These are phyloP conservation scores for Penicillium digitatum DNA, from an alignment of 2,329 filamentous ascomycete species.

Conservation along the genomic window DNA sequence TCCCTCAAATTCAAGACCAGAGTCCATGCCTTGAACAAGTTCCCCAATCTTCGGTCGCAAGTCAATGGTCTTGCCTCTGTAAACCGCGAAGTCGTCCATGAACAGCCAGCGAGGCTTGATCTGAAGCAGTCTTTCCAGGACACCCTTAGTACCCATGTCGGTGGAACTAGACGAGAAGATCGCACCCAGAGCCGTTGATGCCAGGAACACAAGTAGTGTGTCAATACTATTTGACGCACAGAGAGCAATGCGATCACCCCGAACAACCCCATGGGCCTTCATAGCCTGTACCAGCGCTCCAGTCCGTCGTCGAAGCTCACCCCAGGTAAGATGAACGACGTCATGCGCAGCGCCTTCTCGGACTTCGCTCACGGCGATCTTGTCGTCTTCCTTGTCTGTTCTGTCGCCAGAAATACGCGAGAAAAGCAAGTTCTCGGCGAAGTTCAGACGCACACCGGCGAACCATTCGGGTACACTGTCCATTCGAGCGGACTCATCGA, in stretches of 20 bases:
- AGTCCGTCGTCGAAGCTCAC: conserved; percentile 57
- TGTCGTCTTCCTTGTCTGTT: conserved; percentile 64
- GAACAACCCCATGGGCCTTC: conserved; percentile 60
- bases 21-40: conserved; percentile 60
- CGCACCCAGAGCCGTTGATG: conserved; percentile 65
- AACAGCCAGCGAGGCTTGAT: conserved; percentile 77
- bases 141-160: conserved; percentile 76
- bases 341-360: conserved; percentile 38
- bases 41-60: conserved; percentile 67
- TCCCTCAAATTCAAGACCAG: conserved; percentile 57
- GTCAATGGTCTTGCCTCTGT: conserved; percentile 73
- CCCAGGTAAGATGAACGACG: conserved; percentile 60
- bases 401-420: conserved; percentile 46
- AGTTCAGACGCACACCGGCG: conserved; percentile 68
- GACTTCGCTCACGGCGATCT: conserved; percentile 66
- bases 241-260: conserved; percentile 70
- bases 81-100: conserved; percentile 73
- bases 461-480: conserved; percentile 74
- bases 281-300: conserved; percentile 63
- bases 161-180: conserved; percentile 74
- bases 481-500: conserved; percentile 68
- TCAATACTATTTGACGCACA: conserved; percentile 73
- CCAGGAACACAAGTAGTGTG: conserved; percentile 68
- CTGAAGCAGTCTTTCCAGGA: conserved; percentile 70
- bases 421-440: conserved; percentile 75